Conservation (phyloP, 352 stramenopile species). For the Chrysophaeum taylorii region DNA sequence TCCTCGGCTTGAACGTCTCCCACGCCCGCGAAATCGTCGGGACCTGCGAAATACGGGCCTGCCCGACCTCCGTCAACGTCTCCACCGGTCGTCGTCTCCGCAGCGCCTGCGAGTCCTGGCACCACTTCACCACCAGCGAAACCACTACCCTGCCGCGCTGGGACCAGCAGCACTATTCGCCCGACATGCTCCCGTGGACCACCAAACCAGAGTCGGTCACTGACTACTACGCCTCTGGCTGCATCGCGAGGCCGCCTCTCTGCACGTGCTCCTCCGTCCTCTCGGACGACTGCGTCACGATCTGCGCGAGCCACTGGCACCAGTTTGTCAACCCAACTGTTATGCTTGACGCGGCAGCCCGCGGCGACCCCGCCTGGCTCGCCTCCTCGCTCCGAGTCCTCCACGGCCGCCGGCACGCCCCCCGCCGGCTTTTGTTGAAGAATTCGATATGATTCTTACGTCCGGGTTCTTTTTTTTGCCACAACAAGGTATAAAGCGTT, state of each 20-base stretch:
- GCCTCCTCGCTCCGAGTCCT: too few species aligned
- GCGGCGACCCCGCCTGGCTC: too few species aligned
- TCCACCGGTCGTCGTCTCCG: not conserved
- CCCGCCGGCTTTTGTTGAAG: too few species aligned
- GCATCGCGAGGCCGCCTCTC: not conserved
- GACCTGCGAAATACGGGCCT: not conserved
- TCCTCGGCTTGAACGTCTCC: not conserved
- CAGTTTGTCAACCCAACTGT: not conserved
- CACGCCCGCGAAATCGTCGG: not conserved
- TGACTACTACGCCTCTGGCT: conserved; percentile 3
- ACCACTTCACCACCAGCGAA: not conserved
- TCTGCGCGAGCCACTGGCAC: conserved; percentile 8
- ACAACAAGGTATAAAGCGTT: too few species aligned
- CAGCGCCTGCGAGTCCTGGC: conserved; percentile 4
- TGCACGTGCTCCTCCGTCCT: not conserved
- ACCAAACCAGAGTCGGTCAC: not conserved
- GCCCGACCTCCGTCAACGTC: conserved; percentile 11
- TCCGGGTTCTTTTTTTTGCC: too few species aligned
- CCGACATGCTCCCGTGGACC: not conserved
- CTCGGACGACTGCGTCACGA: conserved; percentile 10
- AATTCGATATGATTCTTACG: too few species aligned
- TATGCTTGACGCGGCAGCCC: too few species aligned
- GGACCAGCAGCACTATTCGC: conserved; percentile 5
- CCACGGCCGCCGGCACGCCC: too few species aligned
- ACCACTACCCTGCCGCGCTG: too few species aligned